phyloP scores from a whole-genome alignment of 1,139 yeast species.

The Wickerhamomyces sp. region DNA sequence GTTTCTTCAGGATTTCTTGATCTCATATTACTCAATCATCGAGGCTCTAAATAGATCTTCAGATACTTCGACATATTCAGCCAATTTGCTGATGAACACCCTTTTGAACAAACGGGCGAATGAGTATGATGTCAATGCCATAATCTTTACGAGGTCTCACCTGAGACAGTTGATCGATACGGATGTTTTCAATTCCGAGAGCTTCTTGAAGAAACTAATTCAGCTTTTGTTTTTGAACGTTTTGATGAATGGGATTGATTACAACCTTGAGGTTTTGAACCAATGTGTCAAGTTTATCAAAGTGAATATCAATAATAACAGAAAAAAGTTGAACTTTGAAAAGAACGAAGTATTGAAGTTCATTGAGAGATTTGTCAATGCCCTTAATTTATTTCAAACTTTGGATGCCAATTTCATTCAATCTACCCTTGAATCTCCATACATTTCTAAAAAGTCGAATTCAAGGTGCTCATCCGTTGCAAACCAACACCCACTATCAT shows the following conservation, averaged over 20 bases:
- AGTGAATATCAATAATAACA: constrained; percentile 17
- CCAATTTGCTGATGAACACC: constrained; percentile 11
- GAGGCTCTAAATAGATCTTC: constrained; percentile 15
- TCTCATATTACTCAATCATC: constrained; percentile 20
- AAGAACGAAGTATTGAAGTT: constrained; percentile 16
- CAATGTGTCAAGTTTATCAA: constrained; percentile 18
- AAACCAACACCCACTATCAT: not conserved
- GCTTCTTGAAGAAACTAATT: constrained; percentile 14
- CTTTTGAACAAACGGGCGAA: constrained; percentile 3
- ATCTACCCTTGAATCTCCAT: not conserved
- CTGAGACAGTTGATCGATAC: constrained; percentile 15
- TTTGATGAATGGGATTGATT: constrained; percentile 14
- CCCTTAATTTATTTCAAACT: constrained; percentile 7
- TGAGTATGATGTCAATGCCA: not conserved
- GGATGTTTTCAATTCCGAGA: constrained; percentile 22
- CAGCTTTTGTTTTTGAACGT: constrained; percentile 19
- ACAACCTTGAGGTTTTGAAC: constrained; percentile 7
- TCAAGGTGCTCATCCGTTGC: not conserved
- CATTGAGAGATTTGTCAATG: constrained; percentile 9
- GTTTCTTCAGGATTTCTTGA: constrained; percentile 17
- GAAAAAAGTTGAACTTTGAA: constrained; percentile 22
- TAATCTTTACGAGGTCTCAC: constrained; percentile 17
- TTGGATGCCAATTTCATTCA: constrained; percentile 2
- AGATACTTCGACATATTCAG: constrained; percentile 19
- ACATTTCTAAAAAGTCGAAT: not conserved